phyloP scores from a whole-genome alignment of 2,329 filamentous ascomycete species.

The Cordyceps cateniannulata region DNA sequence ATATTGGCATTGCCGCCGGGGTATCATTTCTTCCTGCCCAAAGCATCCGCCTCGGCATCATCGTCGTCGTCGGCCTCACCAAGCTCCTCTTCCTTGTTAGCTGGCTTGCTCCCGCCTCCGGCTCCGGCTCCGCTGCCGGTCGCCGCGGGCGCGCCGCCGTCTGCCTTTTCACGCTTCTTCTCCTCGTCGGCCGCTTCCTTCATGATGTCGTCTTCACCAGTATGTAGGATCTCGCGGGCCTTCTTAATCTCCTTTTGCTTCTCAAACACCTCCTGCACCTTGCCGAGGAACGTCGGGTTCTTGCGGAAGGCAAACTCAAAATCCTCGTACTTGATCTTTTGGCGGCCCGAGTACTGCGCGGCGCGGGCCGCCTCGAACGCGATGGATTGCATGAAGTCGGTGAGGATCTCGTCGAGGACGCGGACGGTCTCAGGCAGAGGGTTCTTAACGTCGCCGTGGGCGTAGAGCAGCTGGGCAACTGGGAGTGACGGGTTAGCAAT shows the following conservation, averaged over 20 bases:
- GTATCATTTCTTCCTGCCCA: slow-evolving; percentile 32
- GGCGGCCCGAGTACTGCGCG: slow-evolving; percentile 78
- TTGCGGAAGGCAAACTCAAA: slow-evolving; percentile 90
- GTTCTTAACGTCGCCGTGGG: slow-evolving; percentile 69
- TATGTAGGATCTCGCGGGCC: slow-evolving; percentile 68
- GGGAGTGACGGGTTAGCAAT: slow-evolving; percentile 5
- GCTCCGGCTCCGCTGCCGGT: neutral
- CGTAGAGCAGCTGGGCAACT: slow-evolving; percentile 72
- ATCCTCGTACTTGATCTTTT: slow-evolving; percentile 97
- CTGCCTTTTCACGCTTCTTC: slow-evolving; percentile 28
- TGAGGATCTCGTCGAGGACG: slow-evolving; percentile 89
- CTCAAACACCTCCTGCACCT: slow-evolving; percentile 82
- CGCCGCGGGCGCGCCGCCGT: slow-evolving; percentile 11
- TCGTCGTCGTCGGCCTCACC: slow-evolving; percentile 47
- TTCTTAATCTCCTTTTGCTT: slow-evolving; percentile 83
- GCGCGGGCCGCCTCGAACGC: slow-evolving; percentile 83
- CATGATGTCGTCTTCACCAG: slow-evolving; percentile 56
- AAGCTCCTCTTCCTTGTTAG: slow-evolving; percentile 41
- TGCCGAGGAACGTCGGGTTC: slow-evolving; percentile 78
- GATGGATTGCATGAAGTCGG: slow-evolving; percentile 91
- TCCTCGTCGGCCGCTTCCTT: slow-evolving; percentile 44
- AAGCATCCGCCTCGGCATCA: slow-evolving; percentile 33
- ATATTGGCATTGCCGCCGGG: neutral
- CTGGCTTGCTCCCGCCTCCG: slow-evolving; percentile 16
- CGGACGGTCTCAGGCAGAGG: slow-evolving; percentile 80